phyloP scores from a whole-genome alignment of 148 eudicot genomes.

The Cornus controversa region DNA sequence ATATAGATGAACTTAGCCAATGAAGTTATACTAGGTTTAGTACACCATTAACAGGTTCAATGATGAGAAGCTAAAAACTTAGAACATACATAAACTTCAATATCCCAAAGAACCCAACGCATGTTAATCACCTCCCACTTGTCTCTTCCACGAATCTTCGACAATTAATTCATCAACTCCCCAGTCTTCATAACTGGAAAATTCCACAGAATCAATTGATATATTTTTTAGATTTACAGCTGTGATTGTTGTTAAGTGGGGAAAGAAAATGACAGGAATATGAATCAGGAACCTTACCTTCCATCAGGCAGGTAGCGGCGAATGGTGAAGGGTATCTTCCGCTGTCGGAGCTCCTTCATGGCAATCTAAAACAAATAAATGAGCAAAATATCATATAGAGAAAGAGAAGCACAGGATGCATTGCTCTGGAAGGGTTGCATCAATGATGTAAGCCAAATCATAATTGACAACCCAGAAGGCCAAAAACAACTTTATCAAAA shows the following conservation, averaged over 20 bases:
- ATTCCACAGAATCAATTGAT: not conserved
- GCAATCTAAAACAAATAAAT: conserved; percentile 60
- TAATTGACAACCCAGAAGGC: not conserved
- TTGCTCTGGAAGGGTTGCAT: not conserved
- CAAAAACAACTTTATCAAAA: no score
- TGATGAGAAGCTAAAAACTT: not conserved
- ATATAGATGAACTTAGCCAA: not conserved
- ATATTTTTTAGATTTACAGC: not conserved
- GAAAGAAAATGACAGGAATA: not conserved
- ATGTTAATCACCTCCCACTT: conserved; percentile 78
- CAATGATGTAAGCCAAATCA: not conserved
- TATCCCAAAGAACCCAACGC: not conserved
- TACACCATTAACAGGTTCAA: not conserved
- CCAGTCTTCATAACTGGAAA: conserved; percentile 95
- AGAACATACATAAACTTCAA: not conserved
- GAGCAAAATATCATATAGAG: not conserved
- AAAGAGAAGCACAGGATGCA: not conserved
- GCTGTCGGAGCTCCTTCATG: conserved; percentile 92
- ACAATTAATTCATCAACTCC: conserved; percentile 96
- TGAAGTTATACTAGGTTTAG: not conserved
- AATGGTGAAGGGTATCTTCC: conserved; percentile 95
- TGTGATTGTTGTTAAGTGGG: conserved; percentile 1
- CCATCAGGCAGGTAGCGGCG: conserved; percentile 98
- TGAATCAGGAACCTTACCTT: conserved; percentile 44
- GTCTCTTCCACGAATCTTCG: conserved; percentile 99